Conservation (phyloP, 441 rosid genomes). For the Mallotus repandus region DNA sequence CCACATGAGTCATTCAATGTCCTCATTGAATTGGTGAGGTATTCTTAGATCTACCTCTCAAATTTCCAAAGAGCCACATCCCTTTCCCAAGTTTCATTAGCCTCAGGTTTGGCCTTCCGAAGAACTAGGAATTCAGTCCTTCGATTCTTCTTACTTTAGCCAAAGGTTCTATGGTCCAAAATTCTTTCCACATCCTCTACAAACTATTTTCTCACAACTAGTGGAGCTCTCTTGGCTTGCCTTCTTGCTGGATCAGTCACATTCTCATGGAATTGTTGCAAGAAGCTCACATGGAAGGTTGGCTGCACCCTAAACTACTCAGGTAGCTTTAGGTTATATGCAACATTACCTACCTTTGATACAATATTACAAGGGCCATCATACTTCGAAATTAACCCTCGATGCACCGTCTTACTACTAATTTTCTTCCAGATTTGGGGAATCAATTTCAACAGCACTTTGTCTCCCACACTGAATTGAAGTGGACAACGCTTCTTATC, state of each 20-base stretch:
- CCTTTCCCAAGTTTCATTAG: neutral
- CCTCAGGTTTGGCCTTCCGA: neutral
- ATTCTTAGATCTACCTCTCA: too few relatives aligned
- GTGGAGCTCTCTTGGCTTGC: neutral
- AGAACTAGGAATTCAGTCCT: neutral
- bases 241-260: neutral
- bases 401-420: neutral
- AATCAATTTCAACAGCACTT: too few relatives aligned
- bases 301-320: neutral
- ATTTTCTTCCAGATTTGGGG: neutral
- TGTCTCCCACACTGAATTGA: too few relatives aligned
- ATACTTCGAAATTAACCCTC: neutral
- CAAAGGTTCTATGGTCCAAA: neutral
- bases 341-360: neutral
- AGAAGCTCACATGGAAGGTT: constrained; percentile 8
- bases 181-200: neutral
- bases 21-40: too few relatives aligned
- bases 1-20: too few relatives aligned
- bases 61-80: neutral
- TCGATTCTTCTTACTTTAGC: neutral
- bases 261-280: neutral
- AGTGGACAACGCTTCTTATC: neutral
- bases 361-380: constrained; percentile 2
- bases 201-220: neutral
- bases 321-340: neutral